These are phyloP conservation scores for Periconia sp. DNA, from an alignment of 2,329 filamentous ascomycete genomes.

Conservation along the genomic window DNA sequence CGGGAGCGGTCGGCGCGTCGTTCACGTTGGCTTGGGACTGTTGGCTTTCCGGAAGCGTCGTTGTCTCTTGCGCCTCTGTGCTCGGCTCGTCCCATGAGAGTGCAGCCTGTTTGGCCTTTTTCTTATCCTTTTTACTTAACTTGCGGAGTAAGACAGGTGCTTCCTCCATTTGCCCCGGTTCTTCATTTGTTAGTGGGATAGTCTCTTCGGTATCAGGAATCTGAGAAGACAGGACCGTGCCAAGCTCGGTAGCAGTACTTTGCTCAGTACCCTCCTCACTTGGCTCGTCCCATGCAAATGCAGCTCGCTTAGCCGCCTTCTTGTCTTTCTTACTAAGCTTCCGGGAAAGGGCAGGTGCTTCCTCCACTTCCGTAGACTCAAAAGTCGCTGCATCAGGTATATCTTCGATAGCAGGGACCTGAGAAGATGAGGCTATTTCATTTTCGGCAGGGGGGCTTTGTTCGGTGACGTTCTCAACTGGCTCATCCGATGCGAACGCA, in stretches of 20 bases:
- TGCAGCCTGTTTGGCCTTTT: slow-evolving; percentile 37
- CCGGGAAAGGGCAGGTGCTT: slow-evolving; percentile 5
- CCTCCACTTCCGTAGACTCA: too few relatives aligned
- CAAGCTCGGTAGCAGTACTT: not conserved
- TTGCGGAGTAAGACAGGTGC: slow-evolving; percentile 23
- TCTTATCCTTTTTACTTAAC: slow-evolving; percentile 52
- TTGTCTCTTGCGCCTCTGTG: not conserved
- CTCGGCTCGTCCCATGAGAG: slow-evolving; percentile 6
- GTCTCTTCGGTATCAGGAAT: not conserved
- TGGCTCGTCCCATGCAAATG: slow-evolving; percentile 10
- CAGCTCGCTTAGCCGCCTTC: slow-evolving; percentile 15
- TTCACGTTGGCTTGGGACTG: not conserved
- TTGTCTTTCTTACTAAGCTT: slow-evolving; percentile 28
- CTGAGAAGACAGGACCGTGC: not conserved
- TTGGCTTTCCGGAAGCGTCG: not conserved
- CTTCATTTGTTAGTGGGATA: not conserved
- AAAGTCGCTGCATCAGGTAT: too few relatives aligned
- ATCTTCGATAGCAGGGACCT: not conserved
- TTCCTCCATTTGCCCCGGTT: slow-evolving; percentile 2
- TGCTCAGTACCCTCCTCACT: not conserved
- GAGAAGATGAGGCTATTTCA: not conserved
- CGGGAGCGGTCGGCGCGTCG: not conserved
- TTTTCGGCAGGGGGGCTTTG: too few relatives aligned
- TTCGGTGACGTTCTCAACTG: too few relatives aligned
- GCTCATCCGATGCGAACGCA: slow-evolving; percentile 6